Evolutionary conservation across 2,329 filamentous ascomycete species (phyloP).

Genomic region (Paecilomyces niveus): DNA sequence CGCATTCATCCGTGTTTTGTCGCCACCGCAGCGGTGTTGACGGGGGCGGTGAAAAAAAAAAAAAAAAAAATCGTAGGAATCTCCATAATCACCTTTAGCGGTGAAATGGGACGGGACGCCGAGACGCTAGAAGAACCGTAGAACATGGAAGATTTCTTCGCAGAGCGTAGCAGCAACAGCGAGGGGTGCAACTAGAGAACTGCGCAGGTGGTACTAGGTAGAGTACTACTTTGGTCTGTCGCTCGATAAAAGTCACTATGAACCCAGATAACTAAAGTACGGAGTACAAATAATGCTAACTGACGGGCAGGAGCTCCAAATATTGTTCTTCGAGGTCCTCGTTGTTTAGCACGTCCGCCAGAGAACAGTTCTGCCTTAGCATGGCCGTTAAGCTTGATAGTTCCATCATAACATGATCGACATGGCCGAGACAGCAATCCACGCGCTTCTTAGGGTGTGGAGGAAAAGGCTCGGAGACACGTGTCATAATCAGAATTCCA

Average conservation of each 20-base stretch:
- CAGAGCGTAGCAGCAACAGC: not conserved
- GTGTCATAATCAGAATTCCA: not conserved
- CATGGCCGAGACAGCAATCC: not conserved
- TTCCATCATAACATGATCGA: not conserved
- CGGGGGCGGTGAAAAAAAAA: not conserved
- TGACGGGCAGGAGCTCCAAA: not conserved
- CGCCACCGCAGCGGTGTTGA: not conserved
- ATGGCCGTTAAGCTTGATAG: not conserved
- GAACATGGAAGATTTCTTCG: not conserved
- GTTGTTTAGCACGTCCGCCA: not conserved
- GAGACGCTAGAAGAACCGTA: not conserved
- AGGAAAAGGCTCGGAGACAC: not conserved
- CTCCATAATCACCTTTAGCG: not conserved
- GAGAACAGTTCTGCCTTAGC: not conserved
- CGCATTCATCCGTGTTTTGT: not conserved
- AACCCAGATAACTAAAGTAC: no score
- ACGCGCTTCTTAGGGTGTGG: not conserved
- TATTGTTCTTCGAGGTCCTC: not conserved
- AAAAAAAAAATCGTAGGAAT: not conserved
- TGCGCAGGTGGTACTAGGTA: no score
- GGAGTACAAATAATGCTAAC: no score
- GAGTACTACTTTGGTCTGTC: no score
- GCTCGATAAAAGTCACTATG: no score
- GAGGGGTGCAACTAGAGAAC: not conserved
- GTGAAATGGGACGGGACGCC: not conserved